Conservation (phyloP, 495 filamentous ascomycete genomes). For the Aspergillus carlsbadensis region DNA sequence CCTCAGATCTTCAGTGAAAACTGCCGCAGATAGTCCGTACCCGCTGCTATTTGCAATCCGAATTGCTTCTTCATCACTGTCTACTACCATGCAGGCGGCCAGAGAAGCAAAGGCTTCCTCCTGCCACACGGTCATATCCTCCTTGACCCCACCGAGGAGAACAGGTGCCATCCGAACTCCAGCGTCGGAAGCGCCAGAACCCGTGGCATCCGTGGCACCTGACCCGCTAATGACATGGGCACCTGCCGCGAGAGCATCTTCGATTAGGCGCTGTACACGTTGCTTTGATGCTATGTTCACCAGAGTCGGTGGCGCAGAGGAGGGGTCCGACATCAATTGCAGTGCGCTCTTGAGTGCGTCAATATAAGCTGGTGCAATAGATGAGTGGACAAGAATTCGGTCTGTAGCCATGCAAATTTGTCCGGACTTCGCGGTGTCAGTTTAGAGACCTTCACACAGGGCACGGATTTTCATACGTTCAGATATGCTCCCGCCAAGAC, state of each 20-base stretch:
- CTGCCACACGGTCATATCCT: conserved; percentile 76
- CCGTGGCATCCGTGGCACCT: conserved; percentile 27
- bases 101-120: conserved; percentile 79
- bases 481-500: conserved; percentile 52
- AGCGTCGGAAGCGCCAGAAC: conserved; percentile 29
- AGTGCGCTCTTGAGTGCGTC: conserved; percentile 44
- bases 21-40: conserved; percentile 47
- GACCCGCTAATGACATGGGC: conserved; percentile 61
- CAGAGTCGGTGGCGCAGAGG: conserved; percentile 55
- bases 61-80: conserved; percentile 47
- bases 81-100: conserved; percentile 49
- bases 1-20: conserved; percentile 48
- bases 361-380: conserved; percentile 59
- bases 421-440: conserved; percentile 47
- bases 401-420: conserved; percentile 94
- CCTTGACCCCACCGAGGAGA: conserved; percentile 62
- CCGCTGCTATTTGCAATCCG: conserved; percentile 46
- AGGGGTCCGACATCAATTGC: conserved; percentile 40
- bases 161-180: conserved; percentile 67
- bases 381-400: conserved; percentile 75
- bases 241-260: conserved; percentile 62
- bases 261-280: conserved; percentile 62
- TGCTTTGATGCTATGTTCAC: conserved; percentile 59
- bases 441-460: no score
- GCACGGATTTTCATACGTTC: conserved; percentile 30